Percentiles rank a stretch among this genome's conserved stretches.
Evolutionary conservation across 768 basidiomycete species (phyloP).

Genomic region (Leccinum ochraceum): DNA sequence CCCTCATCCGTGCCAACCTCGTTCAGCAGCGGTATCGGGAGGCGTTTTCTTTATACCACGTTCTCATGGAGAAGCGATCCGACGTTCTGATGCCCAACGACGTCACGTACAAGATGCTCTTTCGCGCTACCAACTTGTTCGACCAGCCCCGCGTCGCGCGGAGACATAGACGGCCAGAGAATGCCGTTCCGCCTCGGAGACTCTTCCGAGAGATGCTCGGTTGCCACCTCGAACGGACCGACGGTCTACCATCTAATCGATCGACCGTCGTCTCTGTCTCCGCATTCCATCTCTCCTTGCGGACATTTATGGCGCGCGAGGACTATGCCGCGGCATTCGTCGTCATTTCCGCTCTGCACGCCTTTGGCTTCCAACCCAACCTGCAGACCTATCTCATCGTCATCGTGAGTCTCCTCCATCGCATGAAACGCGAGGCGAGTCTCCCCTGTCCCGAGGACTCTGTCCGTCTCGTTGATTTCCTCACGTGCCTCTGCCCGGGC

Average conservation of each 20-base stretch:
- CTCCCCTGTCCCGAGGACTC: conserved; percentile 2
- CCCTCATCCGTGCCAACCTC: conserved; percentile 45
- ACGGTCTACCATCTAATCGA: conserved; percentile 14
- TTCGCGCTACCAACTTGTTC: conserved; percentile 32
- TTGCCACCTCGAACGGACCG: conserved; percentile 31
- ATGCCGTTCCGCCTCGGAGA: conserved; percentile 38
- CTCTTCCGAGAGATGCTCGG: conserved; percentile 49
- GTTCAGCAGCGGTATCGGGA: conserved; percentile 32
- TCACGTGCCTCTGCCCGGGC: conserved; percentile 19
- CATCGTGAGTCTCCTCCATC: conserved; percentile 39
- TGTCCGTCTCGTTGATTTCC: conserved; percentile 27
- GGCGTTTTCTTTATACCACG: conserved; percentile 46
- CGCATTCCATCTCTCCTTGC: conserved; percentile 44
- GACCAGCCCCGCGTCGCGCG: conserved; percentile 25
- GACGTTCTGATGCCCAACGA: conserved; percentile 39
- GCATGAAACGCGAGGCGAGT: conserved; percentile 28
- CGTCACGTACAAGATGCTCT: conserved; percentile 47
- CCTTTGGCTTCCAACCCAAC: conserved; percentile 33
- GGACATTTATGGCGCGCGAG: conserved; percentile 41
- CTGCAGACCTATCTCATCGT: conserved; percentile 42
- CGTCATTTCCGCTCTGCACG: conserved; percentile 35
- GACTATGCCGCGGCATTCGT: conserved; percentile 53
- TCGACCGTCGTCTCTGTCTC: conserved; percentile 34
- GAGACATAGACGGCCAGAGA: conserved; percentile 18
- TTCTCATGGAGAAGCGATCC: conserved; percentile 37